phyloP scores from a whole-genome alignment of 2,329 filamentous ascomycete genomes.

The Arachnopeziza araneosa region DNA sequence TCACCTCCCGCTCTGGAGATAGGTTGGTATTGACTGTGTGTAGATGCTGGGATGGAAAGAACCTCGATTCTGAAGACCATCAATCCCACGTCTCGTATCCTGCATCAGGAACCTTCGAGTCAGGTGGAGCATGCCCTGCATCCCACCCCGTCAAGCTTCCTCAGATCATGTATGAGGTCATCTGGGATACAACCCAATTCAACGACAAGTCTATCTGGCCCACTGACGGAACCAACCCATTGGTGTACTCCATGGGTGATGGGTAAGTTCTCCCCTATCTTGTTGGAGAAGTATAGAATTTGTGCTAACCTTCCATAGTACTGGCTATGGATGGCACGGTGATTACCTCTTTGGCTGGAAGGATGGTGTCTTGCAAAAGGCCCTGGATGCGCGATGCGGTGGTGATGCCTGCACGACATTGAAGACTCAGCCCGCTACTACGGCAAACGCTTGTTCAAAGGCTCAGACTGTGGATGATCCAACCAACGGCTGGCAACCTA shows the following conservation, averaged over 20 bases:
- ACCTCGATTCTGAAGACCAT: constrained; percentile 14
- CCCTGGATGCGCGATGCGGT: constrained; percentile 40
- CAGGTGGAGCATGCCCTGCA: constrained; percentile 2
- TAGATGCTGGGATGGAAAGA: constrained; percentile 21
- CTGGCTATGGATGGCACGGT: constrained; percentile 49
- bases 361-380: constrained; percentile 40
- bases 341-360: constrained; percentile 57
- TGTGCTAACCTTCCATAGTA: constrained; percentile 20
- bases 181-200: constrained; percentile 8
- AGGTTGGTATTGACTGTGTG: background rate
- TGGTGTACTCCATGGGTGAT: constrained; percentile 5
- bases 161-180: constrained; percentile 4
- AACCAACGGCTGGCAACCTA: constrained; percentile 38
- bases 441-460: constrained; percentile 42
- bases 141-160: constrained; percentile 5
- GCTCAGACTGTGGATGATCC: constrained; percentile 42
- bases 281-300: background rate
- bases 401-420: constrained; percentile 39
- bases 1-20: background rate
- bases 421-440: constrained; percentile 38
- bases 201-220: constrained; percentile 12
- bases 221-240: constrained; percentile 1
- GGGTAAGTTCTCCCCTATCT: background rate
- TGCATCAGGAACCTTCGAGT: constrained; percentile 2
- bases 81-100: background rate